Percentiles rank a stretch among this genome's conserved stretches.
phyloP scores from a whole-genome alignment of 2,329 filamentous ascomycete genomes.

The Blastomyces parvus region DNA sequence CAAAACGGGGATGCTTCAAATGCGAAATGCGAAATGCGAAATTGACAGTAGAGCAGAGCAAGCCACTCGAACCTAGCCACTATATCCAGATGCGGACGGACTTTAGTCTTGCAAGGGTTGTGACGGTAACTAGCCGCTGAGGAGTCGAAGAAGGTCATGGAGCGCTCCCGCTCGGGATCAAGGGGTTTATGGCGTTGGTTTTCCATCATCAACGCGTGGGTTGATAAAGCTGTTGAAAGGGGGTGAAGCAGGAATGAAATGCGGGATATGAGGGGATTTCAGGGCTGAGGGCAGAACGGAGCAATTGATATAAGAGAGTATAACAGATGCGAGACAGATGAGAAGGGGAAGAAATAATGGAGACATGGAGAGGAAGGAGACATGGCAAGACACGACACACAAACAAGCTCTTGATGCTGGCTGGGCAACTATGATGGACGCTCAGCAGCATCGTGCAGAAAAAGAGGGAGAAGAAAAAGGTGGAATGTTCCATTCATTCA shows the following conservation, averaged over 20 bases:
- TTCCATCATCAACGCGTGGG: constrained; percentile 2
- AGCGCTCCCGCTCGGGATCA: constrained; percentile 9
- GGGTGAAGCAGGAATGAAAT: neutral
- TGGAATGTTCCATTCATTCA: neutral
- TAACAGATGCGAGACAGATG: constrained; percentile 1
- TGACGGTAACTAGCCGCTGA: constrained; percentile 16
- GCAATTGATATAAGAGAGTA: neutral
- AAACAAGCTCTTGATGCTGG: neutral
- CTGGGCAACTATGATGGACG: neutral
- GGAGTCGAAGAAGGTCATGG: constrained; percentile 12
- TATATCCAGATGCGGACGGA: constrained; percentile 14
- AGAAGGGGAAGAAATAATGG: constrained; percentile 6
- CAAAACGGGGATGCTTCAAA: neutral
- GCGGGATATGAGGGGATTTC: neutral
- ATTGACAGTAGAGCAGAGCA: constrained; percentile 4
- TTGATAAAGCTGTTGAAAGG: neutral
- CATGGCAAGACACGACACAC: neutral
- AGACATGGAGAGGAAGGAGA: neutral
- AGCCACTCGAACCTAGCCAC: constrained; percentile 13
- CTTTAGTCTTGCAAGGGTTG: constrained; percentile 15
- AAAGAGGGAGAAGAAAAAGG: neutral
- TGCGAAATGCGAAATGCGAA: neutral
- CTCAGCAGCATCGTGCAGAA: neutral
- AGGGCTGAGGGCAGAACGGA: neutral
- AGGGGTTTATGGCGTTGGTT: neutral